These are phyloP conservation scores for Paecilomyces fulvus DNA, from an alignment of 2,329 filamentous ascomycete genomes.

Conservation along the genomic window DNA sequence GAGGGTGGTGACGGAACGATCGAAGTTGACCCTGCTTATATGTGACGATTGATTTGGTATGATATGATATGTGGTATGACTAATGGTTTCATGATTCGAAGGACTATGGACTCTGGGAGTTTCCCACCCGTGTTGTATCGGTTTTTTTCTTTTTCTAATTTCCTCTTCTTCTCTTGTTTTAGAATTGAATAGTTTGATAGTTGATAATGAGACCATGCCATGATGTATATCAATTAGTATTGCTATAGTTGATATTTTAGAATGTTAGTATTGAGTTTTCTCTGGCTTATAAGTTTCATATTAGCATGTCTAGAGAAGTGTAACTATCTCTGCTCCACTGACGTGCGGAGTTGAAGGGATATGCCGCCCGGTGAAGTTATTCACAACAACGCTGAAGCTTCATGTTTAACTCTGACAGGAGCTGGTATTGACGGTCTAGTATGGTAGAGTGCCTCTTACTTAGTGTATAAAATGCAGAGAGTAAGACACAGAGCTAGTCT, in stretches of 20 bases:
- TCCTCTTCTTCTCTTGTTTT: not conserved
- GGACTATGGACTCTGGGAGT: not conserved
- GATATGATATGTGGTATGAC: not conserved
- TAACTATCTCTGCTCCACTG: not conserved
- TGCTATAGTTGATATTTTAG: not conserved
- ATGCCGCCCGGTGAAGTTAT: not conserved
- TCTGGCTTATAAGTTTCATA: not conserved
- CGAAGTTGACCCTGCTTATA: constrained; percentile 16
- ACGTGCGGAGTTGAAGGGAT: not conserved
- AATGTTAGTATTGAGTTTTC: not conserved
- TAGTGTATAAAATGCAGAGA: not conserved
- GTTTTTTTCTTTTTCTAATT: not conserved
- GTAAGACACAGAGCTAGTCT: too few species aligned
- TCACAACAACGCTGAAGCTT: not conserved
- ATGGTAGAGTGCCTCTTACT: not conserved
- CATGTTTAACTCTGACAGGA: not conserved
- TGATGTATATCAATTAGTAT: not conserved
- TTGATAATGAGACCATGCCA: not conserved
- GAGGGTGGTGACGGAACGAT: constrained; percentile 5
- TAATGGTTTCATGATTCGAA: not conserved
- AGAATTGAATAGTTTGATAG: not conserved
- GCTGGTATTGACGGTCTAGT: too few species aligned
- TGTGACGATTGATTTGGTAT: constrained; percentile 2
- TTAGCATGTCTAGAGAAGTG: not conserved
- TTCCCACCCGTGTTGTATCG: not conserved